Percentiles rank a stretch among this genome's conserved stretches.
These are phyloP conservation scores for Mariannaea elegans DNA, from an alignment of 2,329 filamentous ascomycete genomes.

Conservation along the genomic window DNA sequence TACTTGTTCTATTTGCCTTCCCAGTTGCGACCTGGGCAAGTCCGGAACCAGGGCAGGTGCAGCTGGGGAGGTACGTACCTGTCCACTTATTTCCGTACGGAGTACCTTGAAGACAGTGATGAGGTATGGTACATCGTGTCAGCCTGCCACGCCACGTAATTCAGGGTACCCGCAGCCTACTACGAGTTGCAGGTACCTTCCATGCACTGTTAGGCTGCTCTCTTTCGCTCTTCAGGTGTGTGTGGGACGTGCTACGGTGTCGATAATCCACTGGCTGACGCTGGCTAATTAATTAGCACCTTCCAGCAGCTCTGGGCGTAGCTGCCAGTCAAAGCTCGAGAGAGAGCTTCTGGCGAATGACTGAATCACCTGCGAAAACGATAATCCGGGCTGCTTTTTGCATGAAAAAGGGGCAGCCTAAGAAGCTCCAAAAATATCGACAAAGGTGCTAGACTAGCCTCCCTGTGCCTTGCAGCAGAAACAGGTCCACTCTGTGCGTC, in stretches of 20 bases:
- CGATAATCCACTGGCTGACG: constrained; percentile 15
- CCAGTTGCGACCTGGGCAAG: constrained; percentile 24
- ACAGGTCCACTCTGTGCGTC: constrained; percentile 1
- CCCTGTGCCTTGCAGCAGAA: constrained; percentile 15
- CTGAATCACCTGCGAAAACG: constrained; percentile 29
- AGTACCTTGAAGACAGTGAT: background rate
- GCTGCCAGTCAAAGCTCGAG: constrained; percentile 5
- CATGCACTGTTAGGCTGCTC: constrained; percentile 13
- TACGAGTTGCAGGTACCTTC: background rate
- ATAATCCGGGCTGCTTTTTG: background rate
- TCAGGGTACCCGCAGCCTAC: background rate
- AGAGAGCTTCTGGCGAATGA: constrained; percentile 14
- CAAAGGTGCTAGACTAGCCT: too few relatives aligned
- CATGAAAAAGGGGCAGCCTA: constrained; percentile 21
- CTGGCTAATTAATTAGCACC: constrained; percentile 8
- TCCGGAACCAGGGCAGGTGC: constrained; percentile 11
- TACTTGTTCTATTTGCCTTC: constrained; percentile 47
- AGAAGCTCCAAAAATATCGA: constrained; percentile 16
- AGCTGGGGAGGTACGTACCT: constrained; percentile 20
- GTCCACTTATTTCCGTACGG: constrained; percentile 1
- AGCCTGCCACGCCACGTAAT: background rate
- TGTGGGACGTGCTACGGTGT: constrained; percentile 22
- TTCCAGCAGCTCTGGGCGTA: constrained; percentile 5
- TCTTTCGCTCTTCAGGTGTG: constrained; percentile 3
- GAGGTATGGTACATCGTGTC: background rate